These are phyloP conservation scores for Tetrapisispora pingtungensis DNA, from an alignment of 805 yeast species.

Conservation along the genomic window DNA sequence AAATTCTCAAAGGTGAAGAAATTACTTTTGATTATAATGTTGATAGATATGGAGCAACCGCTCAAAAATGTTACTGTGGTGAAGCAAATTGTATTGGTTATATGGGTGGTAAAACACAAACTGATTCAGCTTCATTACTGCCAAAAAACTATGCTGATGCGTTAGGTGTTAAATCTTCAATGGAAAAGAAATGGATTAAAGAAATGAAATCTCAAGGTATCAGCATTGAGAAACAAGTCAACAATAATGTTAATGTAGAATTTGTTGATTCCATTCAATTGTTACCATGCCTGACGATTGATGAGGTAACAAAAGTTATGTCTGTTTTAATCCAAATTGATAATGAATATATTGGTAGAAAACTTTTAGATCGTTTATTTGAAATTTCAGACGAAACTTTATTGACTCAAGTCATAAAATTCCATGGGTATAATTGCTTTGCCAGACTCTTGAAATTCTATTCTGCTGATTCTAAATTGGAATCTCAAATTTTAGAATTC, in stretches of 20 bases:
- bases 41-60: conserved; percentile 89
- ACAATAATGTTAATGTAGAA: conserved; percentile 49
- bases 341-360: conserved; percentile 51
- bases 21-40: conserved; percentile 79
- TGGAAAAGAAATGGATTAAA: conserved; percentile 65
- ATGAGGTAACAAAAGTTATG: conserved; percentile 69
- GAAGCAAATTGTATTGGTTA: conserved; percentile 86
- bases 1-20: conserved; percentile 71
- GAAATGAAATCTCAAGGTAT: conserved; percentile 42
- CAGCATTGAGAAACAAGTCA: conserved; percentile 35
- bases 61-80: conserved; percentile 92
- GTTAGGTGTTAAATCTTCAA: conserved; percentile 57
- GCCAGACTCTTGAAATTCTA: conserved; percentile 44
- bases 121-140: conserved; percentile 74
- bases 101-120: conserved; percentile 95
- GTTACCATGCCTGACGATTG: conserved; percentile 35
- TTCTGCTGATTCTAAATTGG: conserved; percentile 28
- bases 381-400: conserved; percentile 38
- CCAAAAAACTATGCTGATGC: conserved; percentile 84
- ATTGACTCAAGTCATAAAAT: conserved; percentile 51
- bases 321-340: conserved; percentile 70
- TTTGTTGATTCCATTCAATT: conserved; percentile 54
- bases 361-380: conserved; percentile 55
- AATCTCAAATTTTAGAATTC: conserved; percentile 39
- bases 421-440: conserved; percentile 82